Evolutionary conservation across 2,329 filamentous ascomycete species (phyloP).

Genomic region (Diplodia mutila): DNA sequence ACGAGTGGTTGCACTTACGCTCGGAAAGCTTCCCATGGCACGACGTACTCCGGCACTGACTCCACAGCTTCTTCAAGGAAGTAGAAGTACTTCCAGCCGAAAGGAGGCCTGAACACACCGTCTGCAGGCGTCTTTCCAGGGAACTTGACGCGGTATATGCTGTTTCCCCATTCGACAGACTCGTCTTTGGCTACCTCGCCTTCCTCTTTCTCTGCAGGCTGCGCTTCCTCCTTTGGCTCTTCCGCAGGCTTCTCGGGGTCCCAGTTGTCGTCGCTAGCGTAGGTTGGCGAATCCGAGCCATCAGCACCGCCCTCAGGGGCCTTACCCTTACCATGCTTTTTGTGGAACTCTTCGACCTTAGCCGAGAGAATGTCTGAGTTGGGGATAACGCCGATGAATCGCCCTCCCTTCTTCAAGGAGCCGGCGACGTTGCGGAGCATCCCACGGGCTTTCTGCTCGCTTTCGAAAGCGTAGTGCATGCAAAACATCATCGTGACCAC

Average conservation of each 20-base stretch:
- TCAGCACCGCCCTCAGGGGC: conserved; percentile 39
- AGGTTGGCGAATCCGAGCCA: conserved; percentile 2
- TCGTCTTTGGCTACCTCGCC: conserved; percentile 51
- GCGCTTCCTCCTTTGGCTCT: conserved; percentile 39
- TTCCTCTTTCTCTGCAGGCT: conserved; percentile 35
- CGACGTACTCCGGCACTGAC: conserved; percentile 94
- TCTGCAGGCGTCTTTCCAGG: conserved; percentile 80
- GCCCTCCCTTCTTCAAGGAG: conserved; percentile 87
- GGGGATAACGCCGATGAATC: conserved; percentile 94
- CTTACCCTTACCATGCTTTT: conserved; percentile 48
- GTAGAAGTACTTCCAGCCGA: conserved; percentile 98
- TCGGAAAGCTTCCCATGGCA: conserved; percentile 97
- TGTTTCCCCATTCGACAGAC: conserved; percentile 83
- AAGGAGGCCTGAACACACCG: conserved; percentile 90
- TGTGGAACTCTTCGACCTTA: conserved; percentile 77
- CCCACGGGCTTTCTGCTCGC: conserved; percentile 81
- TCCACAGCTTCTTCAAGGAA: conserved; percentile 95
- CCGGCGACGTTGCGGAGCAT: conserved; percentile 95
- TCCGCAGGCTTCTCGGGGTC: conserved; percentile 49
- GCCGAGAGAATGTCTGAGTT: conserved; percentile 89
- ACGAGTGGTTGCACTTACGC: conserved; percentile 50
- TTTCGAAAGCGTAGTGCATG: conserved; percentile 98
- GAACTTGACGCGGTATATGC: conserved; percentile 89
- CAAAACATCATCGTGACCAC: conserved; percentile 99
- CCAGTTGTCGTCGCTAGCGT: conserved; percentile 45